Evolutionary conservation across 1,139 yeast species (phyloP).

Genomic region (Pichia sp.): DNA sequence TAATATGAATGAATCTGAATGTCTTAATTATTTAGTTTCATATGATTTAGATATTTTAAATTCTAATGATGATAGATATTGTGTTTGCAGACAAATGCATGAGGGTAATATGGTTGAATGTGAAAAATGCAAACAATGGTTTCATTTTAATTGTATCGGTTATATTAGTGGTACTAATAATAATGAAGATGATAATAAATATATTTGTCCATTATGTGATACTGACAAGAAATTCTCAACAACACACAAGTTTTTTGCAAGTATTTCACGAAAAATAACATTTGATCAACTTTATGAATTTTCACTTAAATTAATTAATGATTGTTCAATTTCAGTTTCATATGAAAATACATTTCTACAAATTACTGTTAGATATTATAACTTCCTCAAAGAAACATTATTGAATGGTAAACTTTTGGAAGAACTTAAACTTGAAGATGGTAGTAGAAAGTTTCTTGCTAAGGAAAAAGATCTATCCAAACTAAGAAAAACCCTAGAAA

Average conservation of each 20-base stretch:
- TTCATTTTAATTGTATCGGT: conserved; percentile 62
- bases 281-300: conserved; percentile 4
- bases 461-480: background rate
- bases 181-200: conserved; percentile 30
- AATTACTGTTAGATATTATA: conserved; percentile 1
- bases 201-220: conserved; percentile 67
- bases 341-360: conserved; percentile 7
- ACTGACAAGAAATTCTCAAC: conserved; percentile 26
- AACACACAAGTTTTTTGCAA: conserved; percentile 24
- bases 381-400: background rate
- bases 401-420: background rate
- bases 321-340: background rate
- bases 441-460: conserved; percentile 27
- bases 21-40: conserved; percentile 6
- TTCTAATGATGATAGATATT: conserved; percentile 35
- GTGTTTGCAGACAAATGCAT: conserved; percentile 57
- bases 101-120: conserved; percentile 80
- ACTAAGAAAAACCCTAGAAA: background rate
- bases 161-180: conserved; percentile 32
- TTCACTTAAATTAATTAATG: conserved; percentile 1
- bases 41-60: conserved; percentile 10
- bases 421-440: background rate
- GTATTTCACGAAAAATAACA: conserved; percentile 4
- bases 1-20: conserved; percentile 4
- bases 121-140: conserved; percentile 77